Evolutionary conservation across 2,329 filamentous ascomycete species (phyloP), one percentile per base, ranked within the genome.

Genomic region (Fusarium mexicanum): DNA sequence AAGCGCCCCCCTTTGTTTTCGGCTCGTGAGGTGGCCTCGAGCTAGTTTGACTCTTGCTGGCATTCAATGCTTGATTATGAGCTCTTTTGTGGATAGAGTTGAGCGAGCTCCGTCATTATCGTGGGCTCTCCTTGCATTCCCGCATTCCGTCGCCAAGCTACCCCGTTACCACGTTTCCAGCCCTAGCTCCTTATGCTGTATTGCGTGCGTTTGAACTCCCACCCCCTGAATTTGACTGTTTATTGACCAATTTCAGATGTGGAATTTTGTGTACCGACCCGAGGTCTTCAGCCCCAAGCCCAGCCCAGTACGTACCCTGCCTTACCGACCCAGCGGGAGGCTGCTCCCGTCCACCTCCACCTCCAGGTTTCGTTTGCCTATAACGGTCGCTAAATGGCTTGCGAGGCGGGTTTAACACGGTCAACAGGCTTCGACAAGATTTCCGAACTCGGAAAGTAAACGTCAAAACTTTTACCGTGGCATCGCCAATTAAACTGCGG

Each of bases 101-200:
- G 71, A 74, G 33, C 59, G 71, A 72, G 71, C 69, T 68, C 63
- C 55, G 54, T 73, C 71, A 67, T 71, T 57, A 59, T 71, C 71
- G 43, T 71, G 47, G 37, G 67, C 67, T 71, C 71, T 74, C 71
- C 71, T 71, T 74, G 71, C 71, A 74, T 74, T 74, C 72, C 71
- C 68, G 72, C 71, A 72, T 74, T 70, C 67, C 67, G 54, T 47
- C 61, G 71, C 71, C 71, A 72, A 74, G 71, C 29, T 71, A 53
- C 40, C 43, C 71, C 69, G 71, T 74, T 40, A 74, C 72, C 72
- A 74, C 72, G 72, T 74, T 74, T 74, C 72, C 67, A 74, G 68
- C 72, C 72, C 72, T 72, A 69, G 71, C 57, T 59, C 35, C 54
- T 50, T 61, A 29, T 55, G 51, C 35, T 60, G 57, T 69, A 69